Percentiles rank a stretch among this genome's conserved stretches.
Conservation (phyloP, 495 filamentous ascomycete species). For the Massariosphaeria phaeospora region DNA sequence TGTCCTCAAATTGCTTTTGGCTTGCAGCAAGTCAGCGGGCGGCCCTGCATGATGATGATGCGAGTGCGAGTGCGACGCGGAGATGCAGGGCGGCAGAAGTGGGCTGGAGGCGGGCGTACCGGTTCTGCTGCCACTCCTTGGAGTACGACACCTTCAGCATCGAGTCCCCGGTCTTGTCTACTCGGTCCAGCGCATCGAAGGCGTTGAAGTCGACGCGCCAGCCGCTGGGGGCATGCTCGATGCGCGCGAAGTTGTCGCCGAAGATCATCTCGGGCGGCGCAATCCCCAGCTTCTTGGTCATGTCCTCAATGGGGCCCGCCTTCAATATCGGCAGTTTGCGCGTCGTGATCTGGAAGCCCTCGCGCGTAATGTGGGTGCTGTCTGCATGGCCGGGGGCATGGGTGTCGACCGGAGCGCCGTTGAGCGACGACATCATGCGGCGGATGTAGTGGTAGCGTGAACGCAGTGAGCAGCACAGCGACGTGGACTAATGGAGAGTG, state of each 20-base stretch:
- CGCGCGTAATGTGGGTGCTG: slow-evolving; percentile 20
- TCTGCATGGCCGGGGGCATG: slow-evolving; percentile 23
- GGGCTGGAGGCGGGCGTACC: slow-evolving; percentile 42
- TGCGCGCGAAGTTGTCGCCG: slow-evolving; percentile 77
- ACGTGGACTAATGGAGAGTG: slow-evolving; percentile 21
- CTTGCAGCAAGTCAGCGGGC: slow-evolving; percentile 40
- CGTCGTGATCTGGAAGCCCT: slow-evolving; percentile 62
- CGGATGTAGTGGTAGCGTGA: background rate
- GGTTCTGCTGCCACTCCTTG: slow-evolving; percentile 77
- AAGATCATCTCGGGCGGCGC: slow-evolving; percentile 98
- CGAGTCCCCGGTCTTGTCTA: slow-evolving; percentile 83
- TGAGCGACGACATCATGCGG: slow-evolving; percentile 21
- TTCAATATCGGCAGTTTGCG: slow-evolving; percentile 91
- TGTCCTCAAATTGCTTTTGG: slow-evolving; percentile 78
- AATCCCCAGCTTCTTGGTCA: slow-evolving; percentile 73
- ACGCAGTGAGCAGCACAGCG: background rate
- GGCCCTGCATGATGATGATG: background rate
- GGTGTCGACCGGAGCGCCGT: slow-evolving; percentile 20
- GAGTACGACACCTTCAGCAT: slow-evolving; percentile 95
- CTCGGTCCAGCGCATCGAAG: slow-evolving; percentile 76
- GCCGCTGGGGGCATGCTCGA: slow-evolving; percentile 62
- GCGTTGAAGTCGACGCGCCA: slow-evolving; percentile 81
- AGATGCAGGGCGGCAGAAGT: background rate
- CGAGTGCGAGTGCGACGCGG: background rate
- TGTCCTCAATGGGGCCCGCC: slow-evolving; percentile 79